Base-by-base conservation (phyloP, 768 basidiomycete species). In the Termitomyces sp. region DNA sequence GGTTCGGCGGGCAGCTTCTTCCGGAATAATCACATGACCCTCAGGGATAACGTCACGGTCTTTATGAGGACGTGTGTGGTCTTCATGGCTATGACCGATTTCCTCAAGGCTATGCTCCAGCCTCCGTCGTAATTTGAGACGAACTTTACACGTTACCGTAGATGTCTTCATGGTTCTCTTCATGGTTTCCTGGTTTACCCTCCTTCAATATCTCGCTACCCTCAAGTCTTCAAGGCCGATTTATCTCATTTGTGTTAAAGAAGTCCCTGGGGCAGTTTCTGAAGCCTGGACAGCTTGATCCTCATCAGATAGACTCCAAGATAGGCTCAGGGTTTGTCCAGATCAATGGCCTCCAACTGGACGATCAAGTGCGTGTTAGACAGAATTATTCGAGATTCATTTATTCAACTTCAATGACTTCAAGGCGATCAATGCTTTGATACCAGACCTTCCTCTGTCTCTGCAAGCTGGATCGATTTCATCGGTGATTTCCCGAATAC, bases 251-350 rank as follows among this genome's bases (percentile, higher is more conserved):
- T 67, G 72, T 93, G 51, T 79, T 98, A 58, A 88, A 85, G 77
- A 85, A 84, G 64, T 79, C 83, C 8, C 74, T 98, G 0, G 95
- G 95, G 11, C 88, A 88, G 65, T 79, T 97, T 57, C 79, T 98
- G 52, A 89, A 87, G 67, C 90, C 90, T 10, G 94, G 92, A 15
- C 93, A 94, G 64, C 81, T 97, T 55, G 90, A 97, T 71, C 76
- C 82, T 50, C 80, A 86, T 53, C 85, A 92, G 71, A 87, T 97
- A 62, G 92, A 96, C 63, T 89, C 92, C 28, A 92, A 96, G 70
- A 87, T 98, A 63, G 88, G 91, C n/a, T 88, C 87, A 41, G 95
- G 95, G 17, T 87, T 81, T 66, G 84, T 97, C 4, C 90, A 93
- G 69, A 80, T 98, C 37, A 86, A 86, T 59, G 85, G 93, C 64